Base-by-base conservation (phyloP, 306 rosid genomes). In the Cicer bijugum region DNA sequence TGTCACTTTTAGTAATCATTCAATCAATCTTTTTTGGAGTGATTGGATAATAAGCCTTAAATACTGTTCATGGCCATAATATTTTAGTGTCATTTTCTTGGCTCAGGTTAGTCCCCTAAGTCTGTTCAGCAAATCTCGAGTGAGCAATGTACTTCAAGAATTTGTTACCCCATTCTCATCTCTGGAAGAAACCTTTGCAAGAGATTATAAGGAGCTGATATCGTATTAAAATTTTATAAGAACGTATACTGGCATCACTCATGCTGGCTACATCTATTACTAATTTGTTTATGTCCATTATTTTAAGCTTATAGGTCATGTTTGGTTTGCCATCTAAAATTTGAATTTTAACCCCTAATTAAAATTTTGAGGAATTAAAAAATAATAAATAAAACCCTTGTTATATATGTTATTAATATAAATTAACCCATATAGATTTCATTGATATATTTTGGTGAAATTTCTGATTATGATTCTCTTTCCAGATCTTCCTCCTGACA, bases 401-500 rank as follows among this genome's bases (percentile, higher is more conserved):
- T 28, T 28, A 28, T 28, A 28, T 28, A 28, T 28, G 35, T 28
- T 28, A 28, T 4, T 28, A 28, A 4, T 28, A 28, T 28, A 28
- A 28, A 28, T 28, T 28, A 28, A 28, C 35, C 35, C 35, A 28
- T 28, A 28, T 28, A 28, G 35, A 28, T 28, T 28, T 28, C 35
- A 28, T 28, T 28, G 35, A 4, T 28, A 19, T 63, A 11, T 44
- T 61, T 12, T 62, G 12, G 35, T 57, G 39, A 77, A 77, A 40
- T 72, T 63, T 64, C 75, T 83, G 39, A 78, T 37, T 48, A 53
- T 78, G 40, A 47, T 6, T 12, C 62, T 67, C 69, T 78, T 84
- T 82, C 69, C 85, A 92, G 98, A 90, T 79, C 82, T 90, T 77
- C 95, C 92, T 43, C 83, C 84, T 1, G 91, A 89, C 77, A 90